phyloP scores from a whole-genome alignment of 2,329 filamentous ascomycete species.

The Sphaerulina populicola region DNA sequence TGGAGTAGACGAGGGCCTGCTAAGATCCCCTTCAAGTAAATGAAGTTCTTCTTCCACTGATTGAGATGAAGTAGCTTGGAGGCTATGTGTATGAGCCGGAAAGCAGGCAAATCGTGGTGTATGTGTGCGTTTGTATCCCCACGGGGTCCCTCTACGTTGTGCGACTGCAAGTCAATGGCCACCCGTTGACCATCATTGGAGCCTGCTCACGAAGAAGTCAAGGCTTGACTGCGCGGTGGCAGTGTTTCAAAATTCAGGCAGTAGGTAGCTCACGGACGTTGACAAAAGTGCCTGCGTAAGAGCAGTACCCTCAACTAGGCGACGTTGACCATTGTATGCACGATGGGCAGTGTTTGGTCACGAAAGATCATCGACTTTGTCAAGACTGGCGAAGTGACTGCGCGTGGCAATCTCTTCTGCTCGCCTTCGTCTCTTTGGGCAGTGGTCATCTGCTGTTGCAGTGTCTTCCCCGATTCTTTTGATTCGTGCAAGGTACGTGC shows the following conservation, averaged over 20 bases:
- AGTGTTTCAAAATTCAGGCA: background rate
- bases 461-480: background rate
- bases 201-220: background rate
- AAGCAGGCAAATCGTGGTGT: slow-evolving; percentile 46
- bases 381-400: background rate
- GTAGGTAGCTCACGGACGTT: no score
- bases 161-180: background rate
- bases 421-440: background rate
- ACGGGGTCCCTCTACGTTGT: no score
- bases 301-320: background rate
- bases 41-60: slow-evolving; percentile 42
- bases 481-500: no score
- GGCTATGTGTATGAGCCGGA: slow-evolving; percentile 40
- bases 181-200: background rate
- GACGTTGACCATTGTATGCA: background rate
- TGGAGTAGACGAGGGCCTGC: slow-evolving; percentile 48
- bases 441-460: background rate
- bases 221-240: background rate
- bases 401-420: background rate
- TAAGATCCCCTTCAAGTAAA: slow-evolving; percentile 36
- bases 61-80: slow-evolving; percentile 42
- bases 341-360: background rate
- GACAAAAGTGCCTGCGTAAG: background rate
- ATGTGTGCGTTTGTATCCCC: slow-evolving; percentile 30
- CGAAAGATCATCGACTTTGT: background rate